phyloP scores from a whole-genome alignment of 768 basidiomycete species.

The Tricholoma matsutake region DNA sequence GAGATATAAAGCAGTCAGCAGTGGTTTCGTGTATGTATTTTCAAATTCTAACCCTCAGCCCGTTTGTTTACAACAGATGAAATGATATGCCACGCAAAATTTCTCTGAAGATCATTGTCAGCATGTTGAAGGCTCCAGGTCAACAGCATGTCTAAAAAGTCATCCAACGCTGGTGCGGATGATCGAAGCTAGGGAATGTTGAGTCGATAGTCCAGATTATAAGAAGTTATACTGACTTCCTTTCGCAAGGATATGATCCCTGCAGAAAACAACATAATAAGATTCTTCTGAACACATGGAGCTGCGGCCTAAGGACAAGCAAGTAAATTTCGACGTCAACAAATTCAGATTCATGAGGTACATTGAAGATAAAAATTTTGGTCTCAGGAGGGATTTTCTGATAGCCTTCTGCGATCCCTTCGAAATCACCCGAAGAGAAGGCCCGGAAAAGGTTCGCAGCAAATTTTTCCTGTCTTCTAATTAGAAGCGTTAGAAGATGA shows the following conservation, averaged over 20 bases:
- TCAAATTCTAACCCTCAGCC: slow-evolving; percentile 49
- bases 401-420: slow-evolving; percentile 52
- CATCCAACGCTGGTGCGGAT: slow-evolving; percentile 45
- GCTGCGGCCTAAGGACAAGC: slow-evolving; percentile 37
- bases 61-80: slow-evolving; percentile 80
- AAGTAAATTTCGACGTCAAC: slow-evolving; percentile 12
- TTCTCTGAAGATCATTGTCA: slow-evolving; percentile 48
- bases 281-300: slow-evolving; percentile 51
- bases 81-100: slow-evolving; percentile 54
- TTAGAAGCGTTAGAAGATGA: not conserved
- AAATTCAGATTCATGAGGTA: slow-evolving; percentile 23
- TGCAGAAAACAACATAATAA: slow-evolving; percentile 65
- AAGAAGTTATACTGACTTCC: slow-evolving; percentile 44
- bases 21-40: not conserved
- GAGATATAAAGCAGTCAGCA: not conserved
- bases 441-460: slow-evolving; percentile 48
- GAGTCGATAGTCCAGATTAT: not conserved
- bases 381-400: slow-evolving; percentile 40
- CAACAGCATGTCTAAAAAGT: slow-evolving; percentile 53
- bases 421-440: slow-evolving; percentile 51
- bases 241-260: slow-evolving; percentile 61
- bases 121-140: slow-evolving; percentile 55
- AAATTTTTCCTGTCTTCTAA: slow-evolving; percentile 66
- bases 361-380: slow-evolving; percentile 51
- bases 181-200: slow-evolving; percentile 43